These are phyloP conservation scores for Massariosphaeria phaeospora DNA, from an alignment of 495 filamentous ascomycete genomes.

Conservation along the genomic window DNA sequence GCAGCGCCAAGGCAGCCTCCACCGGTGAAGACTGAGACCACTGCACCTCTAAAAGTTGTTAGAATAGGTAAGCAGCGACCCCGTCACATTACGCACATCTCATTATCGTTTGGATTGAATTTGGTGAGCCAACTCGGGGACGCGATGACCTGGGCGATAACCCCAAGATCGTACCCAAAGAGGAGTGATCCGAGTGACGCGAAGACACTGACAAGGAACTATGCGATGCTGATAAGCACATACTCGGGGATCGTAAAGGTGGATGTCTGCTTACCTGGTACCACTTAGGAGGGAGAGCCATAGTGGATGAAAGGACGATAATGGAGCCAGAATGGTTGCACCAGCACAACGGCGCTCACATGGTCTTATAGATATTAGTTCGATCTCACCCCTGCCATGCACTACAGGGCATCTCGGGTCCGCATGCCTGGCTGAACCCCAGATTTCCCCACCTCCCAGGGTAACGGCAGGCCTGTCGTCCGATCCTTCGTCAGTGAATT, in stretches of 20 bases:
- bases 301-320: slow-evolving; percentile 26
- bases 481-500: no score
- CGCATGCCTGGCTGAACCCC: not conserved
- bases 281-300: slow-evolving; percentile 53
- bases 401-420: not conserved
- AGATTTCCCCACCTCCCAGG: slow-evolving; percentile 25
- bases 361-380: slow-evolving; percentile 21
- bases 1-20: slow-evolving; percentile 54
- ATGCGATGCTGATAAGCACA: not conserved
- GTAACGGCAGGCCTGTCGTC: no score
- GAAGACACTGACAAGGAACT: slow-evolving; percentile 42
- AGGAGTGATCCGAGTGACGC: slow-evolving; percentile 42
- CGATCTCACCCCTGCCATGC: not conserved
- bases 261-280: slow-evolving; percentile 46
- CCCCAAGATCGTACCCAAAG: slow-evolving; percentile 44
- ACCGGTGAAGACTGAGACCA: slow-evolving; percentile 67
- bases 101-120: slow-evolving; percentile 50
- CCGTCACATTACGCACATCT: slow-evolving; percentile 45
- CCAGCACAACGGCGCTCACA: not conserved
- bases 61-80: not conserved
- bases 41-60: slow-evolving; percentile 49
- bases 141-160: slow-evolving; percentile 40
- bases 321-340: not conserved
- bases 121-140: slow-evolving; percentile 43
- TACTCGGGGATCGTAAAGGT: no score